Percentiles rank a stretch among this genome's conserved stretches.
Evolutionary conservation across 2,329 filamentous ascomycete genomes (phyloP).

Genomic region (Sarocladium strictum): DNA sequence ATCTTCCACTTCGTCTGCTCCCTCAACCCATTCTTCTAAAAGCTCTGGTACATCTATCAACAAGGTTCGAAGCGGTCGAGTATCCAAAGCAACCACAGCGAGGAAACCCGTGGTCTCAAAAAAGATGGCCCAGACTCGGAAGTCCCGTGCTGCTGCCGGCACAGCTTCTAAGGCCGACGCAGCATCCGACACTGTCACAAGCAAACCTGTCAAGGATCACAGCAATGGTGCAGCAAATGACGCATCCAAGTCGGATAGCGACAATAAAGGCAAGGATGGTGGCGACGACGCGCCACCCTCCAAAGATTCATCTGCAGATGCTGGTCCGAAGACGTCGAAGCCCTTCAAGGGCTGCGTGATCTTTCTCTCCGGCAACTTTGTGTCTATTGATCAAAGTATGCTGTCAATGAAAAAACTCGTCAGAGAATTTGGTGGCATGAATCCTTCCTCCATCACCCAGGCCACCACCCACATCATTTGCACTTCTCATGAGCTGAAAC

Average conservation of each 20-base stretch:
- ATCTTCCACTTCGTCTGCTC: neutral
- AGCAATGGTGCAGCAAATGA: neutral
- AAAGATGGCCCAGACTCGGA: conserved; percentile 3
- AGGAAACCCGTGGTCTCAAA: neutral
- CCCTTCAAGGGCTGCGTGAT: conserved; percentile 45
- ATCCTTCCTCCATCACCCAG: conserved; percentile 40
- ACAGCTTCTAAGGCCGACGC: neutral
- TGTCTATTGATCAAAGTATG: conserved; percentile 46
- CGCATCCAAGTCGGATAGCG: neutral
- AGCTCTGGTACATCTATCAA: neutral
- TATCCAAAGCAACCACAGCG: neutral
- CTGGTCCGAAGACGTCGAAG: conserved; percentile 7
- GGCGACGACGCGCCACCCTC: neutral
- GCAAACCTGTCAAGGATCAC: neutral
- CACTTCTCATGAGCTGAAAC: conserved; percentile 26
- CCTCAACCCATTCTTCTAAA: neutral
- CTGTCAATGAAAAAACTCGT: conserved; percentile 39
- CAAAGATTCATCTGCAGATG: neutral
- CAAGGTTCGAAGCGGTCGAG: neutral
- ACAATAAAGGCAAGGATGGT: neutral
- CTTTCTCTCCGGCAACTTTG: conserved; percentile 56
- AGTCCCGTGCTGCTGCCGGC: neutral
- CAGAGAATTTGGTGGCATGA: conserved; percentile 40
- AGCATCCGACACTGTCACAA: neutral
- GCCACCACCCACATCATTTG: conserved; percentile 52